Base-by-base conservation (phyloP, 164 flowering plant species). In the Pachysandra terminalis region DNA sequence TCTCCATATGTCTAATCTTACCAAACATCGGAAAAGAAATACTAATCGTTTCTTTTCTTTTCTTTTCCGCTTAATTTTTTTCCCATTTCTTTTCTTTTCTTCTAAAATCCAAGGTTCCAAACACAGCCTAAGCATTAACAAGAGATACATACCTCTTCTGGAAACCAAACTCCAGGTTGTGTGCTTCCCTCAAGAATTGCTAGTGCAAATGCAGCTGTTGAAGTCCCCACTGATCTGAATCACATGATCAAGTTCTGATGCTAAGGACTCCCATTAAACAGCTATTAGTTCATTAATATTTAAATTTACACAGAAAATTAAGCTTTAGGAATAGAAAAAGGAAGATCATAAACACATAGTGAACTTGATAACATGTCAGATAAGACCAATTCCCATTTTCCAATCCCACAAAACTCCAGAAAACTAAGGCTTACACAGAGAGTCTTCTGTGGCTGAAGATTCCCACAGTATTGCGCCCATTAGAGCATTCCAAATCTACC, bases 151-250 rank as follows among this genome's bases (percentile, higher is more conserved):
- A 91, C 97, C 96, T 95, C 98, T 82, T 95, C 98, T 0, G 98
- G 98, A 66, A 90, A 91, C 98, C 98, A 95, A 63, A 95, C 98
- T 5, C 97, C 98, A n/a, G 98, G 96, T 58, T 87, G 73, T 58
- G 98, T 89, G 83, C 85, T 86, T 71, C 97, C 98, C 77, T 95
- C 97, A 61, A 95, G 96, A 67, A 95, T 63, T 15, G 96, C 97
- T 58, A 90, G 80, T 14, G 70, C 97, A 85, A 95, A 95, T 65
- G 97, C 89, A 58, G 98, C 93, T 48, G 81, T 85, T 27, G 97
- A 73, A 70, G 27, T 73, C 73, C 97, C 98, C 14, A 90, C 97
- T 17, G 94, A 87, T 64, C 97, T 95, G 86, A 52, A 80, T 80
- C 45, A n/a, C 27, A 71, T 27, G 19, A 72, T 14, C 32, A 22